Conservation (phyloP, 192 early-diverging fungal species). For the Rhizophagus clarus region DNA sequence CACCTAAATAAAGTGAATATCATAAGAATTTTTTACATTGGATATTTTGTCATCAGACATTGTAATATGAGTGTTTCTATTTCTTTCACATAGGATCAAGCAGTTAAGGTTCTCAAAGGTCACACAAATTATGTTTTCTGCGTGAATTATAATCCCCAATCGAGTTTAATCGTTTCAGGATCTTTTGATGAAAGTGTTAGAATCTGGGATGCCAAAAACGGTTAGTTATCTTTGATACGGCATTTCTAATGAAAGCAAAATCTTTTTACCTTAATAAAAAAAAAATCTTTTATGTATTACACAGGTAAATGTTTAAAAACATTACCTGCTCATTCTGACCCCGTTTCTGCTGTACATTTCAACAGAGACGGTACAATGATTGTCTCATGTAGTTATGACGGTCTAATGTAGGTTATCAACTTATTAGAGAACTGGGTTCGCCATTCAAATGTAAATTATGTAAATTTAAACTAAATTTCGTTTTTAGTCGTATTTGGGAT, state of each 20-base stretch:
- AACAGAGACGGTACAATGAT: conserved; percentile 97
- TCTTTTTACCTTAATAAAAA: not conserved
- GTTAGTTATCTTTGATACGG: conserved; percentile 37
- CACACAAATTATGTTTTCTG: conserved; percentile 98
- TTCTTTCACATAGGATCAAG: conserved; percentile 9
- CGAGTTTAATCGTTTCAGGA: conserved; percentile 93
- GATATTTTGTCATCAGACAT: not conserved
- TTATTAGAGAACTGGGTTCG: conserved; percentile 6
- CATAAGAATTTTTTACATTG: no score
- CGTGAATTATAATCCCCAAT: conserved; percentile 94
- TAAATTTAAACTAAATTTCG: conserved; percentile 2
- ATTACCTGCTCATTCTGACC: conserved; percentile 94
- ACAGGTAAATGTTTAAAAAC: conserved; percentile 87
- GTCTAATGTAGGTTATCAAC: conserved; percentile 72
- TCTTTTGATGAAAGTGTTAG: conserved; percentile 97
- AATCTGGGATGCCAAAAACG: conserved; percentile 94
- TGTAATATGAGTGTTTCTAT: not conserved
- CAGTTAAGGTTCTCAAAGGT: conserved; percentile 64
- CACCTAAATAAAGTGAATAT: conserved; percentile 69
- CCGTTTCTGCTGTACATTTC: conserved; percentile 93
- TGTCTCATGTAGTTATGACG: conserved; percentile 92
- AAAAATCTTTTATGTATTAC: not conserved
- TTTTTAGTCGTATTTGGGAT: conserved; percentile 94
- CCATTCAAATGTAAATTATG: not conserved
- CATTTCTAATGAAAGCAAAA: not conserved